Conservation (phyloP, 352 stramenopile species). For the Pythium phragmiticola region DNA sequence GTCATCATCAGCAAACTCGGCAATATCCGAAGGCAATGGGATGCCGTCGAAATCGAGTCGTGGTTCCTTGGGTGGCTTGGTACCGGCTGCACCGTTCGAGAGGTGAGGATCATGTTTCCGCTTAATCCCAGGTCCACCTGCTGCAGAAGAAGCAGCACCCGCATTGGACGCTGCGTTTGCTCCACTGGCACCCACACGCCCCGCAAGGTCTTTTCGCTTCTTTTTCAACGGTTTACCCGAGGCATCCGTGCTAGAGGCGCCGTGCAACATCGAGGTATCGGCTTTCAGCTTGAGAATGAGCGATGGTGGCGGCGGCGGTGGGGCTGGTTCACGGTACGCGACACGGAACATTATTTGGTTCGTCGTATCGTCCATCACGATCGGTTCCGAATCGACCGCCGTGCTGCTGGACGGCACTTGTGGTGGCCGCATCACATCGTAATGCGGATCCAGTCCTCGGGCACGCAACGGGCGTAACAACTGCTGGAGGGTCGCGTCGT, state of each 20-base stretch:
- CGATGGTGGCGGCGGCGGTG: conserved; percentile 30
- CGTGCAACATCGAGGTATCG: conserved; percentile 26
- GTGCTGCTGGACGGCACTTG: conserved; percentile 24
- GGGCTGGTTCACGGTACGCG: conserved; percentile 65
- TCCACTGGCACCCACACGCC: conserved; percentile 3
- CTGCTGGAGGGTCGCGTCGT: conserved; percentile 6
- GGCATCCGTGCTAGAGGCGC: background rate
- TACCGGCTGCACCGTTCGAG: background rate
- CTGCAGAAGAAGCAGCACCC: no score
- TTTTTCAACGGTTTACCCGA: conserved; percentile 48
- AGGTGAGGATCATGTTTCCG: conserved; percentile 59
- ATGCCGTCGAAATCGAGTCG: conserved; percentile 78
- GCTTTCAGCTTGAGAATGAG: conserved; percentile 37
- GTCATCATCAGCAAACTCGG: conserved; percentile 77
- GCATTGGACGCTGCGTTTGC: conserved; percentile 14
- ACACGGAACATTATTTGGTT: conserved; percentile 56
- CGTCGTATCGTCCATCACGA: conserved; percentile 21
- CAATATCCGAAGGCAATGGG: conserved; percentile 54
- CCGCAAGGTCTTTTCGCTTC: conserved; percentile 57
- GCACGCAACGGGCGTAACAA: conserved; percentile 38
- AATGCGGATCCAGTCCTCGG: conserved; percentile 56
- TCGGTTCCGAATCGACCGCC: conserved; percentile 32
- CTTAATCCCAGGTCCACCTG: conserved; percentile 38
- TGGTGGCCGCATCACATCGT: conserved; percentile 54
- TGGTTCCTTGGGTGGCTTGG: conserved; percentile 51